Conservation (phyloP, 805 yeast species). For the Cyberlindnera mississippiensis region DNA sequence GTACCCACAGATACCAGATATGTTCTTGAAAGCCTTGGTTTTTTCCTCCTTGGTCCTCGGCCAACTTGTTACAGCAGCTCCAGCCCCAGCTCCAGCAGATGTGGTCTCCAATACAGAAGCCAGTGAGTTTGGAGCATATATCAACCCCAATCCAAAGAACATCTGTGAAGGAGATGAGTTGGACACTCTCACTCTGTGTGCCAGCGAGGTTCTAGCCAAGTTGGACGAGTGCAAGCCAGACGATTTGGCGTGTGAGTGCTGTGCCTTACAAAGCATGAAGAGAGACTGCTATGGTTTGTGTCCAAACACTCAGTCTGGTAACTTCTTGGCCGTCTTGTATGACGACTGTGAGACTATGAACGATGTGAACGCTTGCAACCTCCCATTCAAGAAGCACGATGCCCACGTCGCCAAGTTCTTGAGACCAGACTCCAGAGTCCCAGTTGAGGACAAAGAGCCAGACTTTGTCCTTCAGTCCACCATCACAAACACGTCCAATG, state of each 20-base stretch:
- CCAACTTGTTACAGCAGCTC: background rate
- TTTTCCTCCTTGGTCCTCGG: constrained; percentile 1
- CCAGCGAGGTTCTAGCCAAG: constrained; percentile 41
- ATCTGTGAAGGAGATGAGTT: constrained; percentile 43
- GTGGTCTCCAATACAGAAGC: constrained; percentile 20
- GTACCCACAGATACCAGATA: constrained; percentile 1
- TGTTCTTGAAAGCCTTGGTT: constrained; percentile 13
- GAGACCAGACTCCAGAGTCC: constrained; percentile 25
- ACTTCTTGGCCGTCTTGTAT: constrained; percentile 41
- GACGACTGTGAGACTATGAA: constrained; percentile 43
- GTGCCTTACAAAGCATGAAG: constrained; percentile 48
- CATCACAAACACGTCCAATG: constrained; percentile 18
- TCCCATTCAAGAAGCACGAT: constrained; percentile 46
- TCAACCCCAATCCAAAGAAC: constrained; percentile 44
- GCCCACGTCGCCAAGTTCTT: constrained; percentile 27
- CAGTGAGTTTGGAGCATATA: constrained; percentile 39
- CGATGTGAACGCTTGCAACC: constrained; percentile 47
- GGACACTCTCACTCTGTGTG: constrained; percentile 39
- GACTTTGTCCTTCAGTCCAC: constrained; percentile 22
- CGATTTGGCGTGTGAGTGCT: constrained; percentile 54
- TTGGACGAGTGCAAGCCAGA: constrained; percentile 49
- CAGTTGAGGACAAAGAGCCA: constrained; percentile 26
- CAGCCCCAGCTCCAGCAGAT: constrained; percentile 10
- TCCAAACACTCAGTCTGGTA: constrained; percentile 43
- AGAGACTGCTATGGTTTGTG: constrained; percentile 45